These are phyloP conservation scores for Aureobasidium melanogenum DNA, from an alignment of 2,329 filamentous ascomycete genomes.

Conservation along the genomic window DNA sequence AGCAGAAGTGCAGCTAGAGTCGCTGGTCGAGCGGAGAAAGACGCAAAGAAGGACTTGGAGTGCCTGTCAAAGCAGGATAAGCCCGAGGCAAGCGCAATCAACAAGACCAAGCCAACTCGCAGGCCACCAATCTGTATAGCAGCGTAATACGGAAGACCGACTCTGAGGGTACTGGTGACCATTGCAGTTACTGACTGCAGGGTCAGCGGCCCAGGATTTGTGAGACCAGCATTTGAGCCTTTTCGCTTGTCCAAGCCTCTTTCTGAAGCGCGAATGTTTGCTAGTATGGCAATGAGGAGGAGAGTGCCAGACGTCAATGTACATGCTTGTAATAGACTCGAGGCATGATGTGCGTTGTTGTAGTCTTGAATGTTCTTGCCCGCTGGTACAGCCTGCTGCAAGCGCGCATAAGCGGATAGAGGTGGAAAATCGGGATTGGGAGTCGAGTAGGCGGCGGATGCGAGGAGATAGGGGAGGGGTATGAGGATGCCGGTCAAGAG, in stretches of 20 bases:
- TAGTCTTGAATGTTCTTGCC: constrained; percentile 14
- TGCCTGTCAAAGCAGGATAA: constrained; percentile 25
- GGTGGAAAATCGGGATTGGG: constrained; percentile 20
- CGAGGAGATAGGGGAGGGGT: constrained; percentile 40
- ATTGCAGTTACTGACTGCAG: neutral
- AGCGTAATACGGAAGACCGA: constrained; percentile 47
- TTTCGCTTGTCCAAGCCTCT: constrained; percentile 24
- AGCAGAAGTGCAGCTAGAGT: constrained; percentile 29
- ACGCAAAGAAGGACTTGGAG: constrained; percentile 11
- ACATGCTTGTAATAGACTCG: constrained; percentile 35
- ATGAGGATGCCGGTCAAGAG: constrained; percentile 42
- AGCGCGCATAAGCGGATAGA: constrained; percentile 22
- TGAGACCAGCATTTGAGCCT: constrained; percentile 16
- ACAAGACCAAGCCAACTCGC: constrained; percentile 42
- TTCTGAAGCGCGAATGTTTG: constrained; percentile 24
- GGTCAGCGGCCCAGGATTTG: neutral
- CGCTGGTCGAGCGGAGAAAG: constrained; percentile 27
- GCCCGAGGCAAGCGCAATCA: constrained; percentile 39
- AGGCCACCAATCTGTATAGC: constrained; percentile 46
- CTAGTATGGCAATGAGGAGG: constrained; percentile 34
- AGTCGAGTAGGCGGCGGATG: constrained; percentile 36
- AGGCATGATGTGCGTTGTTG: constrained; percentile 8
- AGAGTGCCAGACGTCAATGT: constrained; percentile 39
- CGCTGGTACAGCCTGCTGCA: constrained; percentile 21
- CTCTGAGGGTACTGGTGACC: constrained; percentile 15